Conservation (phyloP, 768 basidiomycete genomes). For the Solioccasus polychromus region DNA sequence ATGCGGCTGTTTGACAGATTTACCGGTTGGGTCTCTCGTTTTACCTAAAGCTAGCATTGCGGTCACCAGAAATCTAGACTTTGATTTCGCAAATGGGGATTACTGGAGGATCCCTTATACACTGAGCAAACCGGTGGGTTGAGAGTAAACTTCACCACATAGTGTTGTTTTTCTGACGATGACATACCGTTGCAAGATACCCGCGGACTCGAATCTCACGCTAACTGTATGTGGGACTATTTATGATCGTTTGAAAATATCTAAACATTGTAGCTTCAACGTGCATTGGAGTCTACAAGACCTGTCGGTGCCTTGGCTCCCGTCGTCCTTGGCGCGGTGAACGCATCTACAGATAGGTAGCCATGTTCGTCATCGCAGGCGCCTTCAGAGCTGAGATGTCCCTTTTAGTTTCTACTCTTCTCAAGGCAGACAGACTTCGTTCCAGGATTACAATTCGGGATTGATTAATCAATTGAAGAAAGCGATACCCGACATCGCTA, state of each 20-base stretch:
- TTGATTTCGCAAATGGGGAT: slow-evolving; percentile 56
- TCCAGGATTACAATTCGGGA: slow-evolving; percentile 67
- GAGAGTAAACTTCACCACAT: background rate
- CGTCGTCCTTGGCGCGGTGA: slow-evolving; percentile 47
- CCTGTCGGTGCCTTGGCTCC: slow-evolving; percentile 35
- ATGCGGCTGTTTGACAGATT: slow-evolving; percentile 66
- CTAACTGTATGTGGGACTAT: slow-evolving; percentile 39
- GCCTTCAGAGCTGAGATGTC: slow-evolving; percentile 5
- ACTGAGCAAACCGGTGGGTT: slow-evolving; percentile 64
- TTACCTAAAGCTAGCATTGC: slow-evolving; percentile 67
- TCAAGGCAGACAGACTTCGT: slow-evolving; percentile 79
- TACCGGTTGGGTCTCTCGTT: slow-evolving; percentile 75
- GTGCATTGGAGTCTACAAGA: slow-evolving; percentile 42
- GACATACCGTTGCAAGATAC: slow-evolving; percentile 38
- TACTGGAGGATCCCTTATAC: slow-evolving; percentile 48
- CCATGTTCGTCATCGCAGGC: slow-evolving; percentile 4
- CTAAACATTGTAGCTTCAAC: slow-evolving; percentile 40
- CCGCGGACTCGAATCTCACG: slow-evolving; percentile 56
- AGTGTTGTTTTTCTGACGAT: slow-evolving; percentile 2
- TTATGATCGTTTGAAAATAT: background rate
- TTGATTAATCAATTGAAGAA: slow-evolving; percentile 56
- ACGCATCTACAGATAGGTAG: slow-evolving; percentile 83
- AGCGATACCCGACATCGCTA: slow-evolving; percentile 52
- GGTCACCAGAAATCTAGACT: slow-evolving; percentile 74
- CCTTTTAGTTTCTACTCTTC: slow-evolving; percentile 75